phyloP scores from a whole-genome alignment of 805 yeast species.

The Schizosaccharomyces octosporus region DNA sequence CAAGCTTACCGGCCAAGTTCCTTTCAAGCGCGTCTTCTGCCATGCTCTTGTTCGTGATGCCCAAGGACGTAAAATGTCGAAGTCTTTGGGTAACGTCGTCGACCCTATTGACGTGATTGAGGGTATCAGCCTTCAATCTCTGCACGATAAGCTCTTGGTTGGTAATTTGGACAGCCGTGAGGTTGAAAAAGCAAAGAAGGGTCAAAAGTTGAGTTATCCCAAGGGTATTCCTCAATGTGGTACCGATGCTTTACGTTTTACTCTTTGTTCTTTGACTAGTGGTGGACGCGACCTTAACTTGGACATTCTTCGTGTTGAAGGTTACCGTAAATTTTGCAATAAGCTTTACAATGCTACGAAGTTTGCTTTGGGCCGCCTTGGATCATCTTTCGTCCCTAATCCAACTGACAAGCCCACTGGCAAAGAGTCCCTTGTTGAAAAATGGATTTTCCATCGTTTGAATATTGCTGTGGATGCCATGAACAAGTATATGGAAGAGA shows the following conservation, averaged over 20 bases:
- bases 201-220: conserved; percentile 78
- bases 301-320: conserved; percentile 89
- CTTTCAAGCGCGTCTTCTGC: conserved; percentile 91
- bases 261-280: conserved; percentile 91
- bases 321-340: conserved; percentile 97
- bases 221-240: conserved; percentile 98
- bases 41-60: conserved; percentile 97
- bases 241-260: conserved; percentile 94
- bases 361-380: conserved; percentile 79
- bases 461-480: conserved; percentile 41
- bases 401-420: conserved; percentile 36
- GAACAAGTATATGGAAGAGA: conserved; percentile 43
- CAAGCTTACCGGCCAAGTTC: conserved; percentile 72
- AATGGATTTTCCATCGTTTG: conserved; percentile 83
- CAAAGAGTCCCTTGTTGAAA: conserved; percentile 73
- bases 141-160: conserved; percentile 47
- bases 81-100: conserved; percentile 85
- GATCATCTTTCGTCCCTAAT: conserved; percentile 69
- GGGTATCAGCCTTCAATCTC: conserved; percentile 58
- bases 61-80: conserved; percentile 97
- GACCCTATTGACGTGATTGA: conserved; percentile 86
- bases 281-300: conserved; percentile 97
- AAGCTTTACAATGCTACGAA: conserved; percentile 97
- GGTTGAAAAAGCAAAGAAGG: conserved; percentile 61
- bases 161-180: conserved; percentile 86